Conservation (phyloP, 2,329 filamentous ascomycete species). For the Claviceps cyperi region DNA sequence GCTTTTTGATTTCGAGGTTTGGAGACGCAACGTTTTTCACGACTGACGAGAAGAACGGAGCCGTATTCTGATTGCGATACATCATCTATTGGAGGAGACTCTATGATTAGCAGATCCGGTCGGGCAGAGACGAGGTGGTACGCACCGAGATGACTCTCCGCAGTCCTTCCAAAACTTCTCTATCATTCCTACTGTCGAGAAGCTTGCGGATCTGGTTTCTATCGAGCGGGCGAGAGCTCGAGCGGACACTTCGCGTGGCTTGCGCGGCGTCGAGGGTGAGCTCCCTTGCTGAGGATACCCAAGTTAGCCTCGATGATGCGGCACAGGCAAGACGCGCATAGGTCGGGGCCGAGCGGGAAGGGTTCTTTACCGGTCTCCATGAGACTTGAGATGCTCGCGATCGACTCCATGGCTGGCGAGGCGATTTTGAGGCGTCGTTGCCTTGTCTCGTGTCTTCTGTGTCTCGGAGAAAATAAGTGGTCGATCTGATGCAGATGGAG, state of each 20-base stretch:
- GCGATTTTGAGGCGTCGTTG: too few relatives aligned
- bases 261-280: conserved; percentile 94
- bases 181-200: conserved; percentile 82
- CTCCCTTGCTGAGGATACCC: conserved; percentile 57
- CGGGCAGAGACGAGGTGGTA: conserved; percentile 4
- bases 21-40: conserved; percentile 96
- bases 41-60: conserved; percentile 91
- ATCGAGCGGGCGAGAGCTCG: conserved; percentile 51
- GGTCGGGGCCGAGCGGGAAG: neutral
- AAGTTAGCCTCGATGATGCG: neutral
- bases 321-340: too few relatives aligned
- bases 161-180: conserved; percentile 84
- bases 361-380: conserved; percentile 72
- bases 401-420: conserved; percentile 67
- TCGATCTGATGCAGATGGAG: too few relatives aligned
- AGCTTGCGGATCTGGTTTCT: conserved; percentile 85
- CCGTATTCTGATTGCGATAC: conserved; percentile 76
- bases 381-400: conserved; percentile 83
- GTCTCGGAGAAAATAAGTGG: too few relatives aligned
- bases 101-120: neutral
- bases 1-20: conserved; percentile 89
- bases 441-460: too few relatives aligned
- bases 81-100: conserved; percentile 54
- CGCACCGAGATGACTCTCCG: conserved; percentile 75
- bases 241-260: conserved; percentile 56